phyloP scores from a whole-genome alignment of 2,329 filamentous ascomycete species.

The Neonectria sp. region DNA sequence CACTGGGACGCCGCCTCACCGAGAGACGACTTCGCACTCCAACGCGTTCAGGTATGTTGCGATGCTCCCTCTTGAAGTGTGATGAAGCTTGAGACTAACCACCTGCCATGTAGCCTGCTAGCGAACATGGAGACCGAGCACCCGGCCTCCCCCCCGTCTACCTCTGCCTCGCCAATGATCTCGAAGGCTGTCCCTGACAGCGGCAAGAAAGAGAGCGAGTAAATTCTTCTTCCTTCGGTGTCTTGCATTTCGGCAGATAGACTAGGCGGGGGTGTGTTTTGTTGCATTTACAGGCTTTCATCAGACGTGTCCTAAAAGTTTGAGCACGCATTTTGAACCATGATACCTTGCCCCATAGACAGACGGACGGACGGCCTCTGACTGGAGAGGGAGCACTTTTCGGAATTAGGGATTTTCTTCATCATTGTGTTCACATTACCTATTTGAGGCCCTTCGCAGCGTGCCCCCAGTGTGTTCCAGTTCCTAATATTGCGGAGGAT shows the following conservation, averaged over 20 bases:
- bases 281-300: constrained; percentile 66
- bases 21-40: constrained; percentile 73
- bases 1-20: constrained; percentile 86
- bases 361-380: constrained; percentile 55
- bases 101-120: constrained; percentile 61
- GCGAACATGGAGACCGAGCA: constrained; percentile 74
- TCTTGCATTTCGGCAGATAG: constrained; percentile 67
- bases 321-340: constrained; percentile 61
- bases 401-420: constrained; percentile 49
- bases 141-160: constrained; percentile 79
- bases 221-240: constrained; percentile 53
- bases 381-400: constrained; percentile 50
- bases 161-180: constrained; percentile 76
- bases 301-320: constrained; percentile 64
- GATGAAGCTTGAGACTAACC: constrained; percentile 16
- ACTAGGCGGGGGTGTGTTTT: constrained; percentile 62
- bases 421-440: constrained; percentile 50
- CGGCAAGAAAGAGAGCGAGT: constrained; percentile 68
- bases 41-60: constrained; percentile 92
- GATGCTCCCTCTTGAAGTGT: not conserved
- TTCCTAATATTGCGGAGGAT: constrained; percentile 50
- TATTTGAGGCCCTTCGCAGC: constrained; percentile 43
- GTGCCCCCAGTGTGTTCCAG: constrained; percentile 47
- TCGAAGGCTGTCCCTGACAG: constrained; percentile 73
- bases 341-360: constrained; percentile 68